Evolutionary conservation across 2,329 filamentous ascomycete species (phyloP), one percentile per base, ranked within the genome.

Genomic region (Neophaeococcomyces aloes): DNA sequence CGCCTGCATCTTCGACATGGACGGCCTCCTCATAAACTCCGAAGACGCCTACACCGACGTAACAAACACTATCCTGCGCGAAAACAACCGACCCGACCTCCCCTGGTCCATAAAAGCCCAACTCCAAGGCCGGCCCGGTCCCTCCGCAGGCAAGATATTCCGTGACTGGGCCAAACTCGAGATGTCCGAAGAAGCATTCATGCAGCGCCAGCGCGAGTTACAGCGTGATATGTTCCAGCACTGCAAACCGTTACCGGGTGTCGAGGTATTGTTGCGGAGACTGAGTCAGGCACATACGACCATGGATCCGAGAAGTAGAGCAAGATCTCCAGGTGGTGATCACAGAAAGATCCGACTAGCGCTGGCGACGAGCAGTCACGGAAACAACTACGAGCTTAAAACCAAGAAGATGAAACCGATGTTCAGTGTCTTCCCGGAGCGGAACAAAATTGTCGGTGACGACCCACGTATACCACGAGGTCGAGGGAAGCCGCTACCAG

Each of bases 1-100:
- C 55, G 91, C 89, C 54, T 95, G 88, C 65, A 80, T 98, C 52
- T 96, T 98, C 63, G 91, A 98, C 70, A 95, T 96, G 88, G 91
- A 98, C 65, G 91, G 91, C 48, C 81, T 98, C 29, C 77, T 98
- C 15, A 83, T 98, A 60, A 81, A 96, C 65, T 87, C 85, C 27
- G 91, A 96, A 69, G 91, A 96, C 59, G 69, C 78, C 46, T 96
- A 96, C 70, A 91, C 86, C 0, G 61, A 76, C 19, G 83, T 84
- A 64, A 83, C 87, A 48, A 95, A 98, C 66, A 70, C 78, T 18
- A 75, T 96, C 29, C 79, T 98, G 30, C 70, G 73, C 45, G 79
- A 83, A 59, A 86, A 91, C 63, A 75, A 73, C 56, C 78, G 78
- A 38, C 82, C 85, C 1, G 61, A 68, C 11, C 70, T 96, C n/a